Conservation (phyloP, 2,329 filamentous ascomycete genomes). For the Calonectria crousiana region DNA sequence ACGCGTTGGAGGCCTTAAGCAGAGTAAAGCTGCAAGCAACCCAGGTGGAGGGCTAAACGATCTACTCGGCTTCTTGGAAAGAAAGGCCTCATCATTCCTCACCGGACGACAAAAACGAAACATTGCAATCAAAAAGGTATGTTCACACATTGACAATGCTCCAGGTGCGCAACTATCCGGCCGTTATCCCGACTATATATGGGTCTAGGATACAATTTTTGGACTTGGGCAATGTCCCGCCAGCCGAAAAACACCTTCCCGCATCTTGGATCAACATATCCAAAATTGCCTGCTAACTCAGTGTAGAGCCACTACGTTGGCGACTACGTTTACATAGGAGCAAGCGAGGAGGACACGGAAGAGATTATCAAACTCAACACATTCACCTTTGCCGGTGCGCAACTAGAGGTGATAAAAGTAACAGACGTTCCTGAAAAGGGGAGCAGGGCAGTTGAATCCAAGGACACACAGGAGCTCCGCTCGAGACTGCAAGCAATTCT, state of each 20-base stretch:
- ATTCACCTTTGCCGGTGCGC: conserved; percentile 75
- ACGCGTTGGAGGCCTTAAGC: conserved; percentile 71
- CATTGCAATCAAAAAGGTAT: conserved; percentile 83
- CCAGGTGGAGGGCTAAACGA: conserved; percentile 74
- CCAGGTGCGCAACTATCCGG: conserved; percentile 43
- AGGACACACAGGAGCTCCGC: conserved; percentile 71
- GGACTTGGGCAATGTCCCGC: conserved; percentile 32
- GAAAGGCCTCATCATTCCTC: conserved; percentile 72
- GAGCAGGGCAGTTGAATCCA: conserved; percentile 60
- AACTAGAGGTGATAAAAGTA: conserved; percentile 67
- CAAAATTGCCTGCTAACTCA: conserved; percentile 72
- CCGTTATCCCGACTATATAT: conserved; percentile 33
- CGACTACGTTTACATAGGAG: conserved; percentile 76
- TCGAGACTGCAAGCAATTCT: conserved; percentile 79
- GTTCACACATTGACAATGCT: conserved; percentile 57
- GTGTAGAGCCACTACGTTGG: conserved; percentile 77
- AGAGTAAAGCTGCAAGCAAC: conserved; percentile 77
- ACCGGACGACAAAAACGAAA: conserved; percentile 58
- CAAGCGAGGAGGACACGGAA: conserved; percentile 73
- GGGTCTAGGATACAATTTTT: conserved; percentile 36
- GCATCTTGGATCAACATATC: conserved; percentile 36
- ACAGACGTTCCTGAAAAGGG: conserved; percentile 53
- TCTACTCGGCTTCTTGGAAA: conserved; percentile 77
- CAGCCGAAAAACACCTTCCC: conserved; percentile 36
- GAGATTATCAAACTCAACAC: conserved; percentile 76